phyloP scores from a whole-genome alignment of 108 stramenopile species.

The Cyclotella sp. region DNA sequence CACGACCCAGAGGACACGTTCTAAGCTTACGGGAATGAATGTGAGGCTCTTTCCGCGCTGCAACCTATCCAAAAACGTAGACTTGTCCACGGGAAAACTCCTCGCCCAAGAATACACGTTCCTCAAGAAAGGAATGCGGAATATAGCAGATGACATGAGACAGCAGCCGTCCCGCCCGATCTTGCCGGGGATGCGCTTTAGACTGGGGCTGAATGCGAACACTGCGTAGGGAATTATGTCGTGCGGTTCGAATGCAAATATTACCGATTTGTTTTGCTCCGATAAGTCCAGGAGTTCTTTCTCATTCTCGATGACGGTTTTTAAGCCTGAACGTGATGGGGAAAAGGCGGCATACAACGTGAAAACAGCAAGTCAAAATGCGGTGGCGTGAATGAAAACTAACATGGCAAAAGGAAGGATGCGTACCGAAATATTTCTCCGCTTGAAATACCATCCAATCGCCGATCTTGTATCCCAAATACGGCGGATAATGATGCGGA shows the following conservation, averaged over 20 bases:
- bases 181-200: conserved; percentile 48
- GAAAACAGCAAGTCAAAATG: too few relatives aligned
- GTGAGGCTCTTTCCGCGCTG: conserved; percentile 43
- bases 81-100: conserved; percentile 48
- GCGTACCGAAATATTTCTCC: conserved; percentile 55
- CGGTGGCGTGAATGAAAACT: not conserved
- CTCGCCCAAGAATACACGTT: conserved; percentile 61
- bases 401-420: not conserved
- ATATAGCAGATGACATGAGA: conserved; percentile 57
- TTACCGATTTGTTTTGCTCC: conserved; percentile 41
- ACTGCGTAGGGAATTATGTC: conserved; percentile 59
- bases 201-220: conserved; percentile 51
- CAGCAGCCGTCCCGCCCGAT: conserved; percentile 26
- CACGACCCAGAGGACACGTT: not conserved
- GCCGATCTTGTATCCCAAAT: conserved; percentile 30
- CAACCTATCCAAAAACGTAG: conserved; percentile 54
- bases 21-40: conserved; percentile 49
- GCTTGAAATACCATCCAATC: conserved; percentile 57
- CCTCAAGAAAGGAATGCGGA: conserved; percentile 55
- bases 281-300: conserved; percentile 37
- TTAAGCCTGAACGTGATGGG: conserved; percentile 31
- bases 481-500: conserved; percentile 48
- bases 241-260: conserved; percentile 62
- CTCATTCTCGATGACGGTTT: conserved; percentile 59
- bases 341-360: not conserved